phyloP scores from a whole-genome alignment of 768 basidiomycete genomes.

The Boletus vermiculosoides region DNA sequence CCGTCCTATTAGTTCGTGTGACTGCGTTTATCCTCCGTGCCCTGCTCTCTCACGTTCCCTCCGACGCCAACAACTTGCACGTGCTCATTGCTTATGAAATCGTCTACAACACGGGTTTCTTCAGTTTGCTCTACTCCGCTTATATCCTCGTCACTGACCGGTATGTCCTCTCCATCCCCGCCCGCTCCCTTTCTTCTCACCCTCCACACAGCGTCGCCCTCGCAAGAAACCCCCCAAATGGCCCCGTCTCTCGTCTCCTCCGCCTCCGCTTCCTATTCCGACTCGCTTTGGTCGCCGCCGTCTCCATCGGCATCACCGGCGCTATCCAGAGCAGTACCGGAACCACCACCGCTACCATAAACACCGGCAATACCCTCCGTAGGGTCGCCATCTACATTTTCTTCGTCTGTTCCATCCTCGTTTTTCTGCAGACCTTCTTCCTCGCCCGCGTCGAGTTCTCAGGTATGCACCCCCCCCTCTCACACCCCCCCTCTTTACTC shows the following conservation, averaged over 20 bases:
- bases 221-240: slow-evolving; percentile 17
- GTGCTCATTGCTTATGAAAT: slow-evolving; percentile 30
- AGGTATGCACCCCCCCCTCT: not conserved
- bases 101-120: slow-evolving; percentile 37
- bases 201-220: slow-evolving; percentile 8
- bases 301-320: slow-evolving; percentile 30
- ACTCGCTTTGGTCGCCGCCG: slow-evolving; percentile 24
- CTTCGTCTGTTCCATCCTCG: slow-evolving; percentile 24
- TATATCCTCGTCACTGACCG: slow-evolving; percentile 31
- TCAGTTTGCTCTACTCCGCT: slow-evolving; percentile 29
- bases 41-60: slow-evolving; percentile 9
- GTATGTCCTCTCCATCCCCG: slow-evolving; percentile 15
- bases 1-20: slow-evolving; percentile 15
- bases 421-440: slow-evolving; percentile 17
- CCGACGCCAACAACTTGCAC: slow-evolving; percentile 23
- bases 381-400: slow-evolving; percentile 31
- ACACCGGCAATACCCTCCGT: slow-evolving; percentile 27
- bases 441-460: slow-evolving; percentile 20
- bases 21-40: slow-evolving; percentile 19
- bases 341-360: not conserved
- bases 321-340: slow-evolving; percentile 15
- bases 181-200: not conserved
- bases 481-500: not conserved
- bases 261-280: slow-evolving; percentile 24
- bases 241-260: slow-evolving; percentile 17